Base-by-base conservation (phyloP, 2,329 filamentous ascomycete genomes). In the Aspergillus glaucus region DNA sequence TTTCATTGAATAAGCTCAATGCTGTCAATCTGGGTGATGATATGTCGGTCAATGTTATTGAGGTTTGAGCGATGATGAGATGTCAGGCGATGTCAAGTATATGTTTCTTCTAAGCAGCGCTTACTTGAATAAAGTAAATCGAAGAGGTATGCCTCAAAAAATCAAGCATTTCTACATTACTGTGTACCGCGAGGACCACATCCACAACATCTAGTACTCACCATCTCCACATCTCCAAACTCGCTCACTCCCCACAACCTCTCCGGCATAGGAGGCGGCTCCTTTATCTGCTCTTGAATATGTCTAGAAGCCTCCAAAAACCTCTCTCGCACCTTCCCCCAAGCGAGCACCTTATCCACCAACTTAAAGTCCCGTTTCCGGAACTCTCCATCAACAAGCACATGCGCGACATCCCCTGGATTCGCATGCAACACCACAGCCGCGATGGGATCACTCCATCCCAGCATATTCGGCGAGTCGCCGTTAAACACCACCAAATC, bases 391-490 rank as follows among this genome's bases (percentile, higher is more conserved):
- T 37, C n/a, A n/a, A 37, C 34, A 37, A 37, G 6, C 6, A 37
- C 34, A 37, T 37, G 34, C 3, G 7, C 34, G 5, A 37, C 8
- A 17, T 15, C 34, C 34, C 34, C 34, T 1, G 34, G 17, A 3
- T 37, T 17, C 1, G 52, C 50, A 50, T 82, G 79, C 32, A 82
- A 62, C 22, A 82, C 73, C 1, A 82, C 66, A 0, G 79, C 79
- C 0, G 79, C 79, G 3, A 82, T 69, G 0, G 78, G 77, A 48
- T 82, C 78, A 5, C 53, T 63, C 77, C 78, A 81, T 3, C 79
- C 79, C 0, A 81, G 63, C 56, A 82, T 63, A 43, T 47, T 49
- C 0, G 78, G 77, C 0, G 72, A 69, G 1, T 69, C 63, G 0
- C 75, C 76, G 49, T 80, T 69, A 65, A 76, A 81, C 0, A 81